phyloP scores from a whole-genome alignment of 2,329 filamentous ascomycete genomes.

The Penicillium verrucosum region DNA sequence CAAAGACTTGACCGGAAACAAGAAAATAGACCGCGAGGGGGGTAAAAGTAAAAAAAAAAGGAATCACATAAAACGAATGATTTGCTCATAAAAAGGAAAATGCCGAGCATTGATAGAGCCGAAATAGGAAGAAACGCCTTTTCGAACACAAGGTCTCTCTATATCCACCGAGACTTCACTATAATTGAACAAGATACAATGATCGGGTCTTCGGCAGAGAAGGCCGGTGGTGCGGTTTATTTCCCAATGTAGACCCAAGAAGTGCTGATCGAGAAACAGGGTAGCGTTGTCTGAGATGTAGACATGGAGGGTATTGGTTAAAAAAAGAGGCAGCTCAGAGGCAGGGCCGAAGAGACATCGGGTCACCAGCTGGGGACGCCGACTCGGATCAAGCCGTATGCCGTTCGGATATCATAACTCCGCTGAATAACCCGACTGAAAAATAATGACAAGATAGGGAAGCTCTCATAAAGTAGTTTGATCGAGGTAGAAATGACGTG shows the following conservation, averaged over 20 bases:
- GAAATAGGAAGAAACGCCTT: slow-evolving; percentile 21
- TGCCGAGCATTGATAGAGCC: slow-evolving; percentile 14
- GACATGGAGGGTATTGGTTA: not conserved
- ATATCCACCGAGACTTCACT: slow-evolving; percentile 1
- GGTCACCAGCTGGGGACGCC: slow-evolving; percentile 17
- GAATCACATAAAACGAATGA: slow-evolving; percentile 16
- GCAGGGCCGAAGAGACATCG: slow-evolving; percentile 2
- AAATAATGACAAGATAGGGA: slow-evolving; percentile 12
- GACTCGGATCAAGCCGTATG: slow-evolving; percentile 15
- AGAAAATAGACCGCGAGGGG: slow-evolving; percentile 7
- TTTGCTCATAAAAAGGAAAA: slow-evolving; percentile 9
- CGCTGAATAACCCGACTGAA: slow-evolving; percentile 27
- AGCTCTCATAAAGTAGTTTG: slow-evolving; percentile 17
- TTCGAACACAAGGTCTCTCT: slow-evolving; percentile 11
- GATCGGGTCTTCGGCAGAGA: not conserved
- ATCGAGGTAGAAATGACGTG: slow-evolving; percentile 13
- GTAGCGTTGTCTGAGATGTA: not conserved
- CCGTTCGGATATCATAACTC: slow-evolving; percentile 29
- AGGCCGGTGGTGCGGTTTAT: not conserved
- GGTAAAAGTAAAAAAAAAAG: slow-evolving; percentile 5
- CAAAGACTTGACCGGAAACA: slow-evolving; percentile 4
- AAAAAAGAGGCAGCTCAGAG: not conserved
- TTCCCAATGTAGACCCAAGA: not conserved
- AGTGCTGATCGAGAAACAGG: not conserved
- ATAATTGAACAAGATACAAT: slow-evolving; percentile 1